These are phyloP conservation scores for Penicillium glabrum DNA, from an alignment of 2,329 filamentous ascomycete genomes.

Conservation along the genomic window DNA sequence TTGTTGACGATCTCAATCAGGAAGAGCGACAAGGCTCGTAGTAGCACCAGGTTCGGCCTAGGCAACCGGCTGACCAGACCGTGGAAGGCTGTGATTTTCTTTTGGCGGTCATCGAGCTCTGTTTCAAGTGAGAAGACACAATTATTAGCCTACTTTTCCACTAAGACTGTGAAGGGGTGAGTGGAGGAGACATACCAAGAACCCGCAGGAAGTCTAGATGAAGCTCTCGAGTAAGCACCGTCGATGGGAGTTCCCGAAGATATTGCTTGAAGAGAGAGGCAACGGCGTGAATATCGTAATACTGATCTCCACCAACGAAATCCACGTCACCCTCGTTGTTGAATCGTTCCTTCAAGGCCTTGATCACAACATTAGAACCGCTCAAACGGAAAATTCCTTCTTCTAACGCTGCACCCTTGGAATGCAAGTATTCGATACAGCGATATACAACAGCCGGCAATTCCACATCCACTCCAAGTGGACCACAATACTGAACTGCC, in stretches of 20 bases:
- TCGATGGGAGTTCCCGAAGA: conserved; percentile 84
- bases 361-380: conserved; percentile 95
- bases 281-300: conserved; percentile 94
- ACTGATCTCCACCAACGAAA: conserved; percentile 72
- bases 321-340: conserved; percentile 91
- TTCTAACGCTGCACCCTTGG: conserved; percentile 76
- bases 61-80: conserved; percentile 79
- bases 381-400: conserved; percentile 97
- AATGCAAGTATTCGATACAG: conserved; percentile 87
- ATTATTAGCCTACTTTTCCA: not conserved
- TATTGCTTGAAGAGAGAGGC: conserved; percentile 94
- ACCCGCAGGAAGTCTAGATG: conserved; percentile 85
- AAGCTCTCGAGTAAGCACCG: conserved; percentile 85
- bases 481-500: conserved; percentile 78
- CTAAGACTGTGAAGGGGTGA: not conserved
- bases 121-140: conserved; percentile 8
- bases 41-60: conserved; percentile 72
- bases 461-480: conserved; percentile 68
- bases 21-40: conserved; percentile 84
- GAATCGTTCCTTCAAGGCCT: conserved; percentile 85
- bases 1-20: conserved; percentile 92
- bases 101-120: conserved; percentile 71
- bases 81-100: conserved; percentile 76
- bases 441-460: conserved; percentile 92
- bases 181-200: conserved; percentile 53